Percentiles rank a stretch among this genome's conserved stretches.
Conservation (phyloP, 768 basidiomycete species). For the Agrocybe praecox region DNA sequence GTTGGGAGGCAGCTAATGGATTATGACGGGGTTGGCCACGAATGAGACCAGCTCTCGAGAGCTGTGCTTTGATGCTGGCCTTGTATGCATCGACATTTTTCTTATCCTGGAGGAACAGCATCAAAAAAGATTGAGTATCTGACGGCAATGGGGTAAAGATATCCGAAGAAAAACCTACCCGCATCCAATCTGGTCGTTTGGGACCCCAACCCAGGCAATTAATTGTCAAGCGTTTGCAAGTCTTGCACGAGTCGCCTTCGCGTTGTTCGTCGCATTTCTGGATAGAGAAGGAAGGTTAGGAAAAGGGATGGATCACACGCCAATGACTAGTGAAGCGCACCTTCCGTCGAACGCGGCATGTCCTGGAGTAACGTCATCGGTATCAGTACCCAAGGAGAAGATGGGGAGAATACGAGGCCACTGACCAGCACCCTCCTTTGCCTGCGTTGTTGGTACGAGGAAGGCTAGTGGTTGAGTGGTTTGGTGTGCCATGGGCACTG, state of each 20-base stretch:
- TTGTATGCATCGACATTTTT: constrained; percentile 82
- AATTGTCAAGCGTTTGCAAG: constrained; percentile 79
- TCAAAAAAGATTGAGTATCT: constrained; percentile 16
- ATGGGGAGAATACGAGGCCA: constrained; percentile 14
- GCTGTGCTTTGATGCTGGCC: constrained; percentile 80
- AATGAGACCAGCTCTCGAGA: constrained; percentile 77
- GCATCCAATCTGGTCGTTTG: constrained; percentile 88
- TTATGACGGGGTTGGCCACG: constrained; percentile 78
- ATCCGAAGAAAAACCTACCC: constrained; percentile 43
- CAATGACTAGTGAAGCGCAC: constrained; percentile 39
- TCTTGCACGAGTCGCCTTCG: constrained; percentile 78
- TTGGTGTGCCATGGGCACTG: constrained; percentile 48
- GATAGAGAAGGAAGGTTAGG: background rate
- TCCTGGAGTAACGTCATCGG: constrained; percentile 48
- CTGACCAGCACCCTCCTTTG: constrained; percentile 83
- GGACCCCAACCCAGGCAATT: constrained; percentile 86
- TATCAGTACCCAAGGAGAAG: constrained; percentile 3
- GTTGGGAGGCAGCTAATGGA: constrained; percentile 38
- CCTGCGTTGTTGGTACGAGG: constrained; percentile 56
- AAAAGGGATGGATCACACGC: constrained; percentile 13
- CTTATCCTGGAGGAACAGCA: constrained; percentile 61
- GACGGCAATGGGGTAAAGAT: background rate
- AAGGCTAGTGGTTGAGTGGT: constrained; percentile 48
- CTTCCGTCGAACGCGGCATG: constrained; percentile 82
- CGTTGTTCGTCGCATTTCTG: constrained; percentile 92